Base-by-base conservation (phyloP, 352 stramenopile genomes). In the Phytopythium litorale region DNA sequence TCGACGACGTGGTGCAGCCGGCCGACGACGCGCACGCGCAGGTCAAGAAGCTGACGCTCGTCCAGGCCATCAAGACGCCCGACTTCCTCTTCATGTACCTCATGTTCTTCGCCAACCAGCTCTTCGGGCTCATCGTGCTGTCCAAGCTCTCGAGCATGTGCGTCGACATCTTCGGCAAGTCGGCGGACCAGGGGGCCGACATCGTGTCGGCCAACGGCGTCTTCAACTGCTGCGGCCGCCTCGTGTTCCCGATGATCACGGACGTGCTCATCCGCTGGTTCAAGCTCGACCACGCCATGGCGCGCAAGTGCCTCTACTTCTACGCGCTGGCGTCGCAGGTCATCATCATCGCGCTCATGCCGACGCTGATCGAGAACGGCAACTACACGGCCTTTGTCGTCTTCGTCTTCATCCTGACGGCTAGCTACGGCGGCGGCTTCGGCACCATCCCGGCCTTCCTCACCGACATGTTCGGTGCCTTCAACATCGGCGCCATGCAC, bases 401-500 rank as follows among this genome's bases (percentile, higher is more conserved):
- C 16, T 70, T 79, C 21, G 66, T 89, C 18, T 93, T 88, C 68
- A 77, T 91, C 60, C 40, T 93, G 2, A 91, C 82, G 48, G 64
- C 79, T 11, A 80, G 73, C 51, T 94, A 94, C 60, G 82, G 82
- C 28, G 84, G 80, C 19, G 79, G 78, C 46, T 89, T 91, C 37
- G 81, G 81, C 46, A 89, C 71, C 15, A 91, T 92, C 58, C 83
- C 83, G 40, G 78, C 67, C 35, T 88, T 92, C 62, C 56, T 94
- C 25, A 89, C 82, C 0, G 84, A 92, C 56, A 92, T 92, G 81
- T 94, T 92, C 56, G 84, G 84, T n/a, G 79, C 78, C 4, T 91
- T 74, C 62, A 91, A 93, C 73, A 91, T 91, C 42, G 84, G 80
- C 15, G 84, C 78, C 7, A 87, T 93, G 78, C 82, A 92, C 65